Base-by-base conservation (phyloP, 1,284 basidiomycete species). In the Heliocybe sulcata region DNA sequence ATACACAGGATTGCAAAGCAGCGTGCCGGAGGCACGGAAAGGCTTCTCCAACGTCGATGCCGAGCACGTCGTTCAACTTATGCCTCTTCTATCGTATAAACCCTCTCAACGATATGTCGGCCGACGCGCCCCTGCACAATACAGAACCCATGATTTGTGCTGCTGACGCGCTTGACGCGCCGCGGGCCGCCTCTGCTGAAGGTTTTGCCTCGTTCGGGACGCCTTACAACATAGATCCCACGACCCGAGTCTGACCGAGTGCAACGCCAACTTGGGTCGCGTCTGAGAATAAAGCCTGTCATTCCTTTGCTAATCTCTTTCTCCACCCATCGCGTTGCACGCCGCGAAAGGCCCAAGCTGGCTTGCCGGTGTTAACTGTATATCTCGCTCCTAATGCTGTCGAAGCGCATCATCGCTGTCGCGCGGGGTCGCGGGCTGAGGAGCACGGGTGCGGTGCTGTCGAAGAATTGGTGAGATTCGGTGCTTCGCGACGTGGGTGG, bases 321-420 rank as follows among this genome's bases (percentile, higher is more conserved):
- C 47, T 26, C 47, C 47, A 26, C 4, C n/a, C 47, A 49, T 22
- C 47, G 27, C 25, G 27, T 29, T 49, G 27, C 3, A 14, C 6
- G 22, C 47, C 12, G 23, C 22, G 6, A 4, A 49, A 22, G 22
- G 47, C 47, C 47, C 22, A 11, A 6, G 47, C 27, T 49, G 47
- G 47, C 47, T 26, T 49, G 14, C 20, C 22, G 20, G 10, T 25
- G 47, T 26, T 49, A 25, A 16, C 23, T 26, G 23, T 49, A 25
- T 8, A 49, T 29, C 47, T 16, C 25, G 12, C 25, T 22, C 27
- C 22, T 35, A 57, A 90, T 90, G 86, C 74, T 90, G 45, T 87
- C 87, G 65, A 83, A 82, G 76, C 85, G 77, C 61, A 76, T 89
- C 59, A 74, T 88, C 55, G 77, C 81, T 55, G 71, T 85, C 57